phyloP scores from a whole-genome alignment of 495 filamentous ascomycete genomes.

The Hypoxylon fuscum region DNA sequence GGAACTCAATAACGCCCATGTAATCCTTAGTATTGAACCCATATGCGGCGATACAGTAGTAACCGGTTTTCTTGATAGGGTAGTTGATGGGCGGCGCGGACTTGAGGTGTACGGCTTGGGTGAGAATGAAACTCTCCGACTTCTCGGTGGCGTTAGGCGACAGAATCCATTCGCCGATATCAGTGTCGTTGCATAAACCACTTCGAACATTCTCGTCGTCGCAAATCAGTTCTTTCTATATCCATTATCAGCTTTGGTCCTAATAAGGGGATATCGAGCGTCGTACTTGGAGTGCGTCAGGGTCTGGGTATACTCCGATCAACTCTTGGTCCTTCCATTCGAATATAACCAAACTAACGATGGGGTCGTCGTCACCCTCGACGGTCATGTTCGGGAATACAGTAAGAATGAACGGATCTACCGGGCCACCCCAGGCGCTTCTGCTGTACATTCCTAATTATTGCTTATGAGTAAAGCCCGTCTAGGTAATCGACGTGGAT shows the following conservation, averaged over 20 bases:
- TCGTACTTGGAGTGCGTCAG: slow-evolving; percentile 43
- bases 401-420: slow-evolving; percentile 87
- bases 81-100: slow-evolving; percentile 79
- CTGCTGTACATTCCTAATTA: slow-evolving; percentile 88
- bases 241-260: slow-evolving; percentile 24
- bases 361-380: slow-evolving; percentile 67
- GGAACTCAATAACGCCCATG: slow-evolving; percentile 84
- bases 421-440: slow-evolving; percentile 85
- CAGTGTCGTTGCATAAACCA: slow-evolving; percentile 72
- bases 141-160: slow-evolving; percentile 72
- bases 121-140: slow-evolving; percentile 75
- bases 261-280: neutral
- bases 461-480: slow-evolving; percentile 21
- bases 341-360: slow-evolving; percentile 88
- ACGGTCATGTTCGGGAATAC: slow-evolving; percentile 75
- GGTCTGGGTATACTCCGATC: slow-evolving; percentile 66
- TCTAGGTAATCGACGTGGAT: neutral
- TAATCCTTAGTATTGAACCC: slow-evolving; percentile 71
- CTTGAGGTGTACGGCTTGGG: slow-evolving; percentile 83
- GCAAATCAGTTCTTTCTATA: slow-evolving; percentile 78
- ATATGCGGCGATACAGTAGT: slow-evolving; percentile 91
- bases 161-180: slow-evolving; percentile 88
- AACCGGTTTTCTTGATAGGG: slow-evolving; percentile 84
- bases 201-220: slow-evolving; percentile 70
- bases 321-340: slow-evolving; percentile 88